These are phyloP conservation scores for Pseudopyrenochaeta lycopersici DNA, from an alignment of 2,329 filamentous ascomycete genomes.

Conservation along the genomic window DNA sequence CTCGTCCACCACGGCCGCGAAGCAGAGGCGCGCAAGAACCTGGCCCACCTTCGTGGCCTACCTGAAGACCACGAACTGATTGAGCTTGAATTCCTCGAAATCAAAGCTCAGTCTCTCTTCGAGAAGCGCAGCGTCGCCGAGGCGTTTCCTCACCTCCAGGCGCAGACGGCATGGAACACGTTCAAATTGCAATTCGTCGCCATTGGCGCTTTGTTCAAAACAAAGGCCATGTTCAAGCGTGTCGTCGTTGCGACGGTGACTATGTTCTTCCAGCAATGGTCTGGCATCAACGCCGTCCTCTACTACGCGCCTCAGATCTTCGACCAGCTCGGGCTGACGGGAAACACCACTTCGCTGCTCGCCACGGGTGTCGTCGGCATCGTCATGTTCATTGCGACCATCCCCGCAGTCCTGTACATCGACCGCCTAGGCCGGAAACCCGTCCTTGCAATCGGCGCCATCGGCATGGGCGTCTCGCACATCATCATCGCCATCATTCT, in stretches of 20 bases:
- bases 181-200: conserved; percentile 68
- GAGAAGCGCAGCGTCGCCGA: conserved; percentile 75
- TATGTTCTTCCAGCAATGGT: conserved; percentile 62
- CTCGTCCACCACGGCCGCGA: conserved; percentile 75
- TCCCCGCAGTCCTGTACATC: conserved; percentile 62
- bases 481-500: conserved; percentile 76
- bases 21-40: conserved; percentile 68
- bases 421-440: conserved; percentile 72
- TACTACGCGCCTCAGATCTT: conserved; percentile 64
- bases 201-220: conserved; percentile 70
- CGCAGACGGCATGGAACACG: conserved; percentile 67
- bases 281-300: conserved; percentile 56
- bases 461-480: conserved; percentile 76
- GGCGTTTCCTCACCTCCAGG: conserved; percentile 71
- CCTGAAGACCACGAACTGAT: conserved; percentile 72
- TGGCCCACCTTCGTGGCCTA: conserved; percentile 71
- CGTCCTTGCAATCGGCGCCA: conserved; percentile 68
- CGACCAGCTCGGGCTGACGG: conserved; percentile 55
- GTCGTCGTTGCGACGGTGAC: conserved; percentile 67
- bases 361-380: conserved; percentile 78
- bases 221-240: conserved; percentile 70
- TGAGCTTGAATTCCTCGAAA: conserved; percentile 79
- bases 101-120: conserved; percentile 79
- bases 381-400: conserved; percentile 71
- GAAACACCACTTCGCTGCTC: conserved; percentile 64